A percentile compares a stretch with the other conserved stretches of the same genome.
These are phyloP conservation scores for Mycena kentingensis DNA, from an alignment of 768 basidiomycete genomes.

Conservation along the genomic window DNA sequence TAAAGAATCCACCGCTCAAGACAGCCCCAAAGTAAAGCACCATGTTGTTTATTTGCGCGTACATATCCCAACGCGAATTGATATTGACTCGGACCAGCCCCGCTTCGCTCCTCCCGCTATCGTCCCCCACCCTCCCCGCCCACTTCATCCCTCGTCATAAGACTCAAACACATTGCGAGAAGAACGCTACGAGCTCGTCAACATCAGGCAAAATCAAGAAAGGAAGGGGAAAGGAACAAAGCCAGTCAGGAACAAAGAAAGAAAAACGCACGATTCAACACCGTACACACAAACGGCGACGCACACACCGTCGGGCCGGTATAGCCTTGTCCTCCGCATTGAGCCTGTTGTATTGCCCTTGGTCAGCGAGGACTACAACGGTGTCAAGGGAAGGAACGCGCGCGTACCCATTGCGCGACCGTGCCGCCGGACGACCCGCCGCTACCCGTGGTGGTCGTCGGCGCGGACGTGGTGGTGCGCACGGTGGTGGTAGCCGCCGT, in stretches of 20 bases:
- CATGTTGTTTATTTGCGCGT: no score
- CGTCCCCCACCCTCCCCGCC: no score
- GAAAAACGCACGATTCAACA: background rate
- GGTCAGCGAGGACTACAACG: background rate
- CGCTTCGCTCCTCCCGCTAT: no score
- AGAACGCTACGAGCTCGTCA: background rate
- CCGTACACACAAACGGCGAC: background rate
- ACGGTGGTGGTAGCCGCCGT: background rate
- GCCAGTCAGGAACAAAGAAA: background rate
- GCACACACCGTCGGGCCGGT: slow-evolving; percentile 3
- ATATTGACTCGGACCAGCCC: no score
- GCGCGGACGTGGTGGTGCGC: background rate
- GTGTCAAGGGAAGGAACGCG: background rate
- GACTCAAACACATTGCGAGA: slow-evolving; percentile 5
- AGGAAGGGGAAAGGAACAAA: no score
- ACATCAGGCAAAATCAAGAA: background rate
- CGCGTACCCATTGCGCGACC: background rate
- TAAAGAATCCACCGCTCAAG: no score
- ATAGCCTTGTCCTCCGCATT: slow-evolving; percentile 5
- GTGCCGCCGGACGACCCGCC: background rate
- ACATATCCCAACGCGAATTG: no score
- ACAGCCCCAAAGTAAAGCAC: no score
- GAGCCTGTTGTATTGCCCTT: slow-evolving; percentile 5
- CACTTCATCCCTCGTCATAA: no score
- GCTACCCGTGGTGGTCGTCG: background rate